These are phyloP conservation scores for Globisporangium canariense DNA, from an alignment of 352 stramenopile species.

Conservation along the genomic window DNA sequence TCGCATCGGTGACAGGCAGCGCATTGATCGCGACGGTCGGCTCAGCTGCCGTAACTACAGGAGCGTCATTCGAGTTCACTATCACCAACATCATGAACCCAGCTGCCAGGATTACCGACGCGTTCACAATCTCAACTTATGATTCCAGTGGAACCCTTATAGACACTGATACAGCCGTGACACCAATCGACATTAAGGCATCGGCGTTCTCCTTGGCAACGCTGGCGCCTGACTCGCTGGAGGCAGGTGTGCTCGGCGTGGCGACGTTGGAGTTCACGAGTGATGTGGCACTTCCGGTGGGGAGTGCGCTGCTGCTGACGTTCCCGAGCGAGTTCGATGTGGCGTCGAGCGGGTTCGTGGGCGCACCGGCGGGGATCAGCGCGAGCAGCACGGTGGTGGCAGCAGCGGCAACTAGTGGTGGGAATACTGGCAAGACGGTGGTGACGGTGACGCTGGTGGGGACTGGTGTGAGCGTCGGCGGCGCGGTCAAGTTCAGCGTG, in stretches of 20 bases:
- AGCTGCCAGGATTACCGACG: constrained; percentile 14
- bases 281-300: constrained; percentile 28
- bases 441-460: constrained; percentile 28
- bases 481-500: constrained; percentile 40
- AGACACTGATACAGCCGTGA: constrained; percentile 12
- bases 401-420: background rate
- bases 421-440: constrained; percentile 1
- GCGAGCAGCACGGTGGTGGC: constrained; percentile 22
- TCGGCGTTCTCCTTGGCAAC: constrained; percentile 14
- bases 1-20: constrained; percentile 19
- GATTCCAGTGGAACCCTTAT: constrained; percentile 18
- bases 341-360: constrained; percentile 18
- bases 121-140: constrained; percentile 25
- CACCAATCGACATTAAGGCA: constrained; percentile 14
- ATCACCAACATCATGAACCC: constrained; percentile 35
- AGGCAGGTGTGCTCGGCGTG: constrained; percentile 25
- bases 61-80: constrained; percentile 24
- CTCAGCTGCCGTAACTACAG: constrained; percentile 19
- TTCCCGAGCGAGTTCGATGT: constrained; percentile 39
- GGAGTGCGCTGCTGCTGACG: constrained; percentile 31
- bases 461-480: constrained; percentile 21
- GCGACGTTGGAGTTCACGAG: constrained; percentile 37
- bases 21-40: constrained; percentile 22
- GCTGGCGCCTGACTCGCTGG: constrained; percentile 26
- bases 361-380: constrained; percentile 24